Evolutionary conservation across 129 eudicot genomes (phyloP).

Genomic region (Heracleum sosnowskyi): DNA sequence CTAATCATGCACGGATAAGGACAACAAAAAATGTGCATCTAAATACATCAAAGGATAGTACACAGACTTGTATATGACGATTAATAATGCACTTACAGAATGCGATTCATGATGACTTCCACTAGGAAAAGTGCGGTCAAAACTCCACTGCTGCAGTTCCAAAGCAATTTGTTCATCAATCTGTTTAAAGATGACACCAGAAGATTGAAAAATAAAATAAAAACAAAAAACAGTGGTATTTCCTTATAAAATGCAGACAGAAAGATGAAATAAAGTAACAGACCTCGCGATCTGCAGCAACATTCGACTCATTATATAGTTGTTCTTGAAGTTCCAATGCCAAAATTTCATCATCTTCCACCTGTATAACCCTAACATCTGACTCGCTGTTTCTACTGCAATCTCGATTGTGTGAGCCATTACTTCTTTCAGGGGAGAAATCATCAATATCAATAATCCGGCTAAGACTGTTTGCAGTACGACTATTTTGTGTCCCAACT

Average conservation of each 20-base stretch:
- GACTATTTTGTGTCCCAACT: slow-evolving; percentile 27
- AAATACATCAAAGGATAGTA: background rate
- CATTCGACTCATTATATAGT: slow-evolving; percentile 52
- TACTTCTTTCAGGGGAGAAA: slow-evolving; percentile 31
- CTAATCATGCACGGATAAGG: too few species aligned
- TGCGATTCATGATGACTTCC: slow-evolving; percentile 26
- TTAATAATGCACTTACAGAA: slow-evolving; percentile 34
- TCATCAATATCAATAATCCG: slow-evolving; percentile 44
- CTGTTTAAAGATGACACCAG: slow-evolving; percentile 16
- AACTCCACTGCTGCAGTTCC: slow-evolving; percentile 37
- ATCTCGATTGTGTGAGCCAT: slow-evolving; percentile 20
- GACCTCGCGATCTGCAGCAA: slow-evolving; percentile 44
- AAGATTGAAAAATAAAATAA: background rate
- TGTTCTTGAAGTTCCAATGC: slow-evolving; percentile 94
- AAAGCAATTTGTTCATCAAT: slow-evolving; percentile 41
- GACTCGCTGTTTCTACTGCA: slow-evolving; percentile 28
- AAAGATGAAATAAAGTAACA: slow-evolving; percentile 5
- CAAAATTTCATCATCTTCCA: slow-evolving; percentile 78
- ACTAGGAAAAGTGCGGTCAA: slow-evolving; percentile 21
- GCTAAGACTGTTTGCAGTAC: slow-evolving; percentile 16
- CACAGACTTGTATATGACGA: background rate
- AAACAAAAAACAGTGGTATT: background rate
- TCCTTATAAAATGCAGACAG: background rate
- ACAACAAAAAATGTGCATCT: background rate
- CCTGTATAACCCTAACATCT: slow-evolving; percentile 53